Evolutionary conservation across 768 basidiomycete genomes (phyloP).

Genomic region (Leccinum barrowsii): DNA sequence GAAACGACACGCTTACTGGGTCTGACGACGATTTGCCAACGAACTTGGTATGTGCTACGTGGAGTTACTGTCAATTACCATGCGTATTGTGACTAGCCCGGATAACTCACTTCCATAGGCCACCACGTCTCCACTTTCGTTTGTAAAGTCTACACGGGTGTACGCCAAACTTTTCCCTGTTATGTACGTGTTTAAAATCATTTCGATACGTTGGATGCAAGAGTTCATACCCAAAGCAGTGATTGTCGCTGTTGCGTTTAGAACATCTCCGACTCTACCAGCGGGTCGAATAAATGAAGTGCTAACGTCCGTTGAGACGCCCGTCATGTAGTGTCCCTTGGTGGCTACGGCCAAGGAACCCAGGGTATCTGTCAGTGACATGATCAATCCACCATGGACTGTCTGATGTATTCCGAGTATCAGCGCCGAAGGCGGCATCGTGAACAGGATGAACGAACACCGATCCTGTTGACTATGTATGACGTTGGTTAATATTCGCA

Average conservation of each 20-base stretch:
- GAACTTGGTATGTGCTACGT: conserved; percentile 80
- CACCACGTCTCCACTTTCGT: conserved; percentile 60
- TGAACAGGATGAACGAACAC: conserved; percentile 43
- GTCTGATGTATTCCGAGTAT: conserved; percentile 28
- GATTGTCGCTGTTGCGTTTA: conserved; percentile 61
- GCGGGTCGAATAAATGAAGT: conserved; percentile 77
- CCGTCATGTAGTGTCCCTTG: conserved; percentile 83
- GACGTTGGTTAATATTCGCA: not conserved
- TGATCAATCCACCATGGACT: conserved; percentile 78
- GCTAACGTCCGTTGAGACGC: conserved; percentile 79
- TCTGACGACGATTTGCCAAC: conserved; percentile 62
- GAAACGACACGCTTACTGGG: conserved; percentile 28
- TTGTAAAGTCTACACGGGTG: conserved; percentile 75
- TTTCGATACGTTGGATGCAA: not conserved
- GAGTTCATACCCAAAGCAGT: conserved; percentile 59
- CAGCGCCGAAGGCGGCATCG: not conserved
- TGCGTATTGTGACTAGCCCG: too few species aligned
- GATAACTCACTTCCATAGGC: conserved; percentile 73
- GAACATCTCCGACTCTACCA: conserved; percentile 64
- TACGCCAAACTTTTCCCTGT: conserved; percentile 77
- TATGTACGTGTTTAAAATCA: not conserved
- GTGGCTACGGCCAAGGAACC: conserved; percentile 83
- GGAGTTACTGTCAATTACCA: conserved; percentile 1
- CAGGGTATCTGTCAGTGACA: conserved; percentile 80
- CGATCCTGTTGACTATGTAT: conserved; percentile 71